Evolutionary conservation across 2,329 filamentous ascomycete species (phyloP), one percentile per base, ranked within the genome.

Genomic region (Sporothrix mexicana): DNA sequence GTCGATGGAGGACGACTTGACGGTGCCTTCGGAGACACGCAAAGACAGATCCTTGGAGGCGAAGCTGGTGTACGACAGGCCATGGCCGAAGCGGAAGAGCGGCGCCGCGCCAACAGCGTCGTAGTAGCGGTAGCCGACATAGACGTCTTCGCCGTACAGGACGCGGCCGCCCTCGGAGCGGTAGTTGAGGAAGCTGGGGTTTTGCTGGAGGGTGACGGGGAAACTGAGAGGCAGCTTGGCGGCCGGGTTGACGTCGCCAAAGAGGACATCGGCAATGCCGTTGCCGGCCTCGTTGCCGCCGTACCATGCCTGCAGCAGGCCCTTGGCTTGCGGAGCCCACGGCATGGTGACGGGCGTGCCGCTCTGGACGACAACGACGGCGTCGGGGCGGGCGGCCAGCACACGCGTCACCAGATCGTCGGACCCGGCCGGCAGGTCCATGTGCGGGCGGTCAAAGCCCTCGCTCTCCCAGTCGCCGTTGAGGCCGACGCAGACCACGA

Each of bases 61-160:
- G 79, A 95, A 95, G 0, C 83, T 88, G 0, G 92, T 94, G 81
- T 95, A 96, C 17, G 91, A 92, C 1, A 96, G 84, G 1, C 93
- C 93, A 78, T 94, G 90, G 13, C 93, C 93, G 79, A 97, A 97
- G 73, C 91, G 87, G 81, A 95, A 96, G 41, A 92, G 86, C 0
- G 91, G 88, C 0, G 85, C 84, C 4, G 89, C 85, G 49, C 90
- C 85, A n/a, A 87, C 85, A 77, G 88, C 90, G 78, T 96, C 93
- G 80, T 93, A 96, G 83, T 90, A 94, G 25, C 92, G 86, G 82
- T 96, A 96, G 3, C 93, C 93, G 51, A 95, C 85, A 79, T 93
- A 95, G 62, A 96, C 84, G 74, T 93, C 93, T 80, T 96, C 93
- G 64, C 92, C 92, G 78, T 95, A 96, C 0, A 94, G 83, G 0